Base-by-base conservation (phyloP, 2,329 filamentous ascomycete genomes). In the Leptographium wingfieldii region DNA sequence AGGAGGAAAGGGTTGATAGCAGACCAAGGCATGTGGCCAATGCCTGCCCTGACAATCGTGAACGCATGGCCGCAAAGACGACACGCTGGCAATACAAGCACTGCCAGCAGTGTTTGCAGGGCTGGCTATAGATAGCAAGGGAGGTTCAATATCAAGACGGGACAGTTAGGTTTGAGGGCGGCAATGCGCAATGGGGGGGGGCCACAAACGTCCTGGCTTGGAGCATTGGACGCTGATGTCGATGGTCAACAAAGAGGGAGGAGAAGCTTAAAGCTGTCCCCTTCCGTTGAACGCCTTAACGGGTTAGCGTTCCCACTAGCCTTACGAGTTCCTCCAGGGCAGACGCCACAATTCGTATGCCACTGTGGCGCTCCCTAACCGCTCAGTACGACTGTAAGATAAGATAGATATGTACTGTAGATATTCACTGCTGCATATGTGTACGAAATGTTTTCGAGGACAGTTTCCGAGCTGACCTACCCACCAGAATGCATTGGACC, bases 11-110 rank as follows among this genome's bases (percentile, higher is more conserved):
- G 55, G 81, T 72, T 64, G 78, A 74, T 53, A 88, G 66, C 62
- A 89, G 69, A 63, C 81, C 78, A 63, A 89, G 72, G 65, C 83
- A 76, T 67, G 81, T 75, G 69, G 84, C 81, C 88, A 88, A 90
- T 73, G 74, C 77, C 70, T 40, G 55, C 35, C 73, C 75, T 74
- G 81, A 81, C 76, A 75, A 72, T 71, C 73, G 73, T 69, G 73
- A 74, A 73, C 75, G 75, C 82, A 85, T 85, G 52, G 25, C 35
- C 25, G 12, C 25, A 59, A 35, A 55, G 46, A 55, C 56, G 59
- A 59, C 61, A 61, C 58, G 54, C 52, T 55, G 58, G 61, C 51
- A 60, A 55, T 22, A 59, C 49, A 54, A 57, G 29, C 54, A 59
- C 51, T 43, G 57, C 58, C 53, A 55, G 55, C 52, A 62, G 55